Base-by-base conservation (phyloP, 106 monocot genomes). In the Dendrobium huoshanense region DNA sequence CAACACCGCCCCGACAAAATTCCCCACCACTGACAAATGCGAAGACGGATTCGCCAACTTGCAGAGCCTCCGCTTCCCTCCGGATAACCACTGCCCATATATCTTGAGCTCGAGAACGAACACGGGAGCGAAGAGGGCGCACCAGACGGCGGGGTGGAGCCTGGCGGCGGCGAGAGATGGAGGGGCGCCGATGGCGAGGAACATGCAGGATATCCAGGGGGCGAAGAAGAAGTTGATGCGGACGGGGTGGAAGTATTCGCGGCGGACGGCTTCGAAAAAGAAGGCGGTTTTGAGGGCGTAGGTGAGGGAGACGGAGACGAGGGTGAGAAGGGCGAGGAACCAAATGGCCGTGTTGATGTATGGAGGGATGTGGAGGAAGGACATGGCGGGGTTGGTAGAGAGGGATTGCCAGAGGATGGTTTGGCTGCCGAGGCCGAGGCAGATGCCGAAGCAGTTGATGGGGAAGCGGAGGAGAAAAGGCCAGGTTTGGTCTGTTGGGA, bases 151-250 rank as follows among this genome's bases (percentile, higher is more conserved):
- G 8, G 92, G 94, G 82, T 96, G 88, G 41, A 17, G 42, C 41
- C 11, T 19, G 18, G 33, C 58, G 6, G 83, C 61, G 13, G 73
- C 44, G n/a, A 96, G 51, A 9, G 68, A 18, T 3, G 79, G 90
- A 0, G 96, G 96, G 20, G 84, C 77, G 47, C 89, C 87, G 78
- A 92, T 77, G 75, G 87, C 70, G 43, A 96, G 86, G 84, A 94
- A 96, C 90, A 96, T 92, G 89, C 88, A 88, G 19, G 87, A 88
- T 43, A 96, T 90, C 90, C 92, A 96, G 0, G 96, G 96, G 45
- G 94, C 94, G 79, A 96, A 96, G 90, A 96, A 96, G 96, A 96
- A 96, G 87, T 96, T 96, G 80, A 96, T 85, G n/a, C 96, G 85
- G 79, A 96, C 90, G 2, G 96, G 96, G 84, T 96, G 94, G 88